Percentiles rank a stretch among this genome's conserved stretches.
phyloP scores from a whole-genome alignment of 192 early-diverging fungal species.

The Mortierella alpina region DNA sequence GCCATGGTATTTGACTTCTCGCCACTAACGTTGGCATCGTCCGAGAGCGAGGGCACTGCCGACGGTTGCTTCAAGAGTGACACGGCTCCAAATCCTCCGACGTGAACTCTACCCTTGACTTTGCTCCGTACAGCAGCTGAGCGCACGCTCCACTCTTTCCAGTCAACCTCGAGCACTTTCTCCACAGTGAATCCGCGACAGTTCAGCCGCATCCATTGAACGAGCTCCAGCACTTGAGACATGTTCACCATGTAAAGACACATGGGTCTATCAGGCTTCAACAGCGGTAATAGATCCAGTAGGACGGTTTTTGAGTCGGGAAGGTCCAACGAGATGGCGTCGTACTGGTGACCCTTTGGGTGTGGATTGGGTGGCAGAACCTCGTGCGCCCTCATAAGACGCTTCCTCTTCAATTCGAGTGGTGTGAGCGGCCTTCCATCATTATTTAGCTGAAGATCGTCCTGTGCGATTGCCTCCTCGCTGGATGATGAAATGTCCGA shows the following conservation, averaged over 20 bases:
- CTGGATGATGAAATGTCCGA: no score
- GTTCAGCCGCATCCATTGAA: constrained; percentile 46
- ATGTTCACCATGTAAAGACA: constrained; percentile 68
- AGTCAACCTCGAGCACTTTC: constrained; percentile 55
- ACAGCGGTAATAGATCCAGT: constrained; percentile 40
- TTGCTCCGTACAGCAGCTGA: constrained; percentile 60
- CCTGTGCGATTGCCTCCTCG: neutral
- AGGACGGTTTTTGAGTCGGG: constrained; percentile 57
- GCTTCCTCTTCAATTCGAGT: constrained; percentile 15
- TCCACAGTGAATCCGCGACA: constrained; percentile 52
- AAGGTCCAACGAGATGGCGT: constrained; percentile 62
- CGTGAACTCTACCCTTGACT: constrained; percentile 46
- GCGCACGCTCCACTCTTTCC: constrained; percentile 66
- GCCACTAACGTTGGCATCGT: neutral
- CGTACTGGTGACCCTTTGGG: constrained; percentile 54
- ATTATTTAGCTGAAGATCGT: neutral
- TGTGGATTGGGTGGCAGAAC: constrained; percentile 32
- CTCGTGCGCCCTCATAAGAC: constrained; percentile 12
- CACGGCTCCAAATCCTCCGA: constrained; percentile 40
- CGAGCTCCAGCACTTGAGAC: constrained; percentile 63
- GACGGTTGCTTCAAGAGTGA: constrained; percentile 1
- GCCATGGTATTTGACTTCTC: neutral
- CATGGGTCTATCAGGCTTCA: constrained; percentile 63
- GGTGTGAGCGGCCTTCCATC: constrained; percentile 18
- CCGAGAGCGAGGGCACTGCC: neutral